Conservation (phyloP, 225 moss, liverwort and hornwort species). For the Physcomitrellopsis africana region DNA sequence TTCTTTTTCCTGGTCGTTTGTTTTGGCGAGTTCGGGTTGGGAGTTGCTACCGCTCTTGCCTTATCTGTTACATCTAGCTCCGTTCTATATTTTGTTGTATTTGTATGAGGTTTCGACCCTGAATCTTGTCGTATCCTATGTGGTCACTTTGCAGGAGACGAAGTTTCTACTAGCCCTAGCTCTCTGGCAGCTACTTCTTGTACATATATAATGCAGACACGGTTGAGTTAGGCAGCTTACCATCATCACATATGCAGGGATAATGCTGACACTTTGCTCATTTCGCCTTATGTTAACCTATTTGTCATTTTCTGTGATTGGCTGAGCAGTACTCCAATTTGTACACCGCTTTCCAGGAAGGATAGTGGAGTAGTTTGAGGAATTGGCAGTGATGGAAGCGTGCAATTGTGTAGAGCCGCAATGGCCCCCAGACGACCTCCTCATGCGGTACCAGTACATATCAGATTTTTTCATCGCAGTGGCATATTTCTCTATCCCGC, state of each 20-base stretch:
- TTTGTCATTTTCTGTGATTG: slow-evolving; percentile 5
- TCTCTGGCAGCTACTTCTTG: slow-evolving; percentile 27
- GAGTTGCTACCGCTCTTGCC: background rate
- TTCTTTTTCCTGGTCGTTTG: background rate
- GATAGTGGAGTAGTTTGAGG: slow-evolving; percentile 30
- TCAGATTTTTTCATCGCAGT: slow-evolving; percentile 72
- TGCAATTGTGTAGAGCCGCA: slow-evolving; percentile 68
- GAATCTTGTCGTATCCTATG: slow-evolving; percentile 19
- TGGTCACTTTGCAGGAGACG: slow-evolving; percentile 38
- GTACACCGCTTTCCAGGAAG: slow-evolving; percentile 5
- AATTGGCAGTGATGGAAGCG: slow-evolving; percentile 46
- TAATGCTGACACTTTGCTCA: slow-evolving; percentile 8
- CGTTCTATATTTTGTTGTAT: background rate
- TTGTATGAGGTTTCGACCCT: background rate
- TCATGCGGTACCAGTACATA: slow-evolving; percentile 75
- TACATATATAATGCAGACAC: slow-evolving; percentile 25
- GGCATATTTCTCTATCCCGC: slow-evolving; percentile 70
- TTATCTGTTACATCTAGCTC: slow-evolving; percentile 1
- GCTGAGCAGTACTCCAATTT: slow-evolving; percentile 21
- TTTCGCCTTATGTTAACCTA: slow-evolving; percentile 2
- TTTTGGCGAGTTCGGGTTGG: background rate
- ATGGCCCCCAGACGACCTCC: slow-evolving; percentile 70
- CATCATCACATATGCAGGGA: slow-evolving; percentile 10
- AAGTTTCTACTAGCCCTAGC: slow-evolving; percentile 23
- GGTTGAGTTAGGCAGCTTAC: slow-evolving; percentile 14